Conservation (phyloP, 2,329 filamentous ascomycete genomes). For the Orbilia quercus region DNA sequence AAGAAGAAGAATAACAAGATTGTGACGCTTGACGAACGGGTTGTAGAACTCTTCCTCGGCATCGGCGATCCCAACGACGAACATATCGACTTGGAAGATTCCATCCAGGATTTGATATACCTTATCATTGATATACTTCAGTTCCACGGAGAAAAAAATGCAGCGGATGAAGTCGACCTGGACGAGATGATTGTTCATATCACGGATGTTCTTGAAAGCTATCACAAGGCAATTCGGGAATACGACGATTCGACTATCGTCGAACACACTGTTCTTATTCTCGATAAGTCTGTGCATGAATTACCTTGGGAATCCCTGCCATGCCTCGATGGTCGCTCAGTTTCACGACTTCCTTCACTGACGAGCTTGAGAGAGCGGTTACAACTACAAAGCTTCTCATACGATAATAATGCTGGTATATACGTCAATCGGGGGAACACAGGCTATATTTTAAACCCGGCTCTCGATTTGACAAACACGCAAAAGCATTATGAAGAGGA, state of each 20-base stretch:
- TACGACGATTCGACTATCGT: constrained; percentile 62
- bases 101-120: constrained; percentile 90
- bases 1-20: constrained; percentile 68
- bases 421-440: constrained; percentile 67
- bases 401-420: constrained; percentile 66
- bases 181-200: constrained; percentile 90
- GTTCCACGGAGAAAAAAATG: constrained; percentile 94
- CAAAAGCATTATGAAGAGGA: constrained; percentile 77
- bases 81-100: constrained; percentile 82
- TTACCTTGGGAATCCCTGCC: constrained; percentile 98
- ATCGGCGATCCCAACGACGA: constrained; percentile 78
- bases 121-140: constrained; percentile 97
- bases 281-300: constrained; percentile 88
- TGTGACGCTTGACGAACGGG: constrained; percentile 70
- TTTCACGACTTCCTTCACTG: constrained; percentile 89
- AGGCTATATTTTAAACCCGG: constrained; percentile 87
- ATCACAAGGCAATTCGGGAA: constrained; percentile 68
- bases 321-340: constrained; percentile 80
- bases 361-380: constrained; percentile 82
- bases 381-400: constrained; percentile 63
- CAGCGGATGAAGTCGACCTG: constrained; percentile 97
- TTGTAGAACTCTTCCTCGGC: constrained; percentile 88
- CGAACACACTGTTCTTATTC: constrained; percentile 83
- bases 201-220: constrained; percentile 82
- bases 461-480: constrained; percentile 82